A percentile compares a stretch with the other conserved stretches of the same genome.
These are phyloP conservation scores for Dinochytrium kinnereticum DNA, from an alignment of 371 early-diverging fungal genomes.

Conservation along the genomic window DNA sequence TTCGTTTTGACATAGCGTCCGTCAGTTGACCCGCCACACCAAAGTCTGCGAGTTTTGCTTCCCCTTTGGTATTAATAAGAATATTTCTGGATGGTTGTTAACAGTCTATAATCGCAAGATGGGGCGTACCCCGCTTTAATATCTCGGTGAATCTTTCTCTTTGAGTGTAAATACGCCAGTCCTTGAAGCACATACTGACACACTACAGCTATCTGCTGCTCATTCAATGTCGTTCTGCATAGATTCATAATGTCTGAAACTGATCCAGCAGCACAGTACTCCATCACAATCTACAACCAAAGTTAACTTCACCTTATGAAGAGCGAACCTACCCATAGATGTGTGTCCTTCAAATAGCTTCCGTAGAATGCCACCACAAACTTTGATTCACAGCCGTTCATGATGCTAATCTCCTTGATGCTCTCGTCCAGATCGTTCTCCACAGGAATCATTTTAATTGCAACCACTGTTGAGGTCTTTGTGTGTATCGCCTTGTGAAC, in stretches of 20 bases:
- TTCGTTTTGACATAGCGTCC: conserved; percentile 63
- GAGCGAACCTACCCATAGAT: conserved; percentile 48
- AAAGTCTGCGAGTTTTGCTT: conserved; percentile 75
- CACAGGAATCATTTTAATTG: conserved; percentile 64
- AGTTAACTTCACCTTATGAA: background rate
- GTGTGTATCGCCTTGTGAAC: conserved; percentile 71
- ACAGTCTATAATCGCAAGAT: background rate
- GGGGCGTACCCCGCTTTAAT: conserved; percentile 72
- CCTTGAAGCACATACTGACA: conserved; percentile 58
- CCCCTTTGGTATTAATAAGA: conserved; percentile 70
- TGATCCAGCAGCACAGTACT: conserved; percentile 64
- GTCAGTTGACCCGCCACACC: conserved; percentile 67
- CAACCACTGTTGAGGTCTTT: conserved; percentile 56
- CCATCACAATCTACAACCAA: conserved; percentile 60
- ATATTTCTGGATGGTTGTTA: conserved; percentile 58
- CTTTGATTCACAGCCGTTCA: conserved; percentile 48
- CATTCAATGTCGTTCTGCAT: conserved; percentile 51
- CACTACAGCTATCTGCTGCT: conserved; percentile 61
- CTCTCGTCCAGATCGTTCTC: conserved; percentile 59
- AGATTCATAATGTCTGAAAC: conserved; percentile 64
- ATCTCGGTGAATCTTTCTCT: conserved; percentile 77
- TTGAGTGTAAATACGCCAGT: conserved; percentile 68
- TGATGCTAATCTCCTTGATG: conserved; percentile 58
- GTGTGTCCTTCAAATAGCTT: conserved; percentile 45
- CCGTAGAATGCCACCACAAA: conserved; percentile 55